Evolutionary conservation across 192 early-diverging fungal species (phyloP).

Genomic region (Coemansia pectinata): DNA sequence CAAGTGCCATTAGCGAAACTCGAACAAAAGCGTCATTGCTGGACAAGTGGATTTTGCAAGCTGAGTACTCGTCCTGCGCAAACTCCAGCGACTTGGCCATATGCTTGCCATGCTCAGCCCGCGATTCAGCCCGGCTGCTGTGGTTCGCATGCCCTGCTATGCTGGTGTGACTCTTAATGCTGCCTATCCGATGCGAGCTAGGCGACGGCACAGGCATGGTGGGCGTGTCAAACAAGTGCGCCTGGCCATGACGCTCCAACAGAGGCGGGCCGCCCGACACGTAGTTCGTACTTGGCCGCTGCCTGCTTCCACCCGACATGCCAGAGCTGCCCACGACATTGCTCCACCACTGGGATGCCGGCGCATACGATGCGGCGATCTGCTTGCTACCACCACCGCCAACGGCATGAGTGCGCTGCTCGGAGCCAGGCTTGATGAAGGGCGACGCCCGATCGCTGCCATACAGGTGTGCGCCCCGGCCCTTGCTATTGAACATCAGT

Average conservation of each 20-base stretch:
- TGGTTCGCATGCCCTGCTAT: not conserved
- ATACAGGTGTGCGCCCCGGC: constrained; percentile 17
- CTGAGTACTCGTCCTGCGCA: constrained; percentile 40
- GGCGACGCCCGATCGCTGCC: not conserved
- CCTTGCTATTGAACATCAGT: constrained; percentile 20
- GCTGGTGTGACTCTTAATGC: not conserved
- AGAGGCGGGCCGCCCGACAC: not conserved
- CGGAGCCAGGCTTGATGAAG: not conserved
- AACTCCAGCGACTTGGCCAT: constrained; percentile 23
- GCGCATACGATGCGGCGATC: constrained; percentile 21
- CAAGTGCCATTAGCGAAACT: constrained; percentile 47
- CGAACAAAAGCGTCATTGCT: constrained; percentile 44
- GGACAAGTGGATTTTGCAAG: constrained; percentile 33
- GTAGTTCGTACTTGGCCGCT: not conserved
- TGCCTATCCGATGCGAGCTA: constrained; percentile 5
- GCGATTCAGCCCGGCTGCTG: not conserved
- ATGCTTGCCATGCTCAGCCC: not conserved
- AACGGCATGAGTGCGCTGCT: not conserved
- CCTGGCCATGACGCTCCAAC: not conserved
- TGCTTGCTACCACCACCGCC: constrained; percentile 9
- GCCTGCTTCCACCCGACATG: not conserved
- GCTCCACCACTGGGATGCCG: constrained; percentile 10
- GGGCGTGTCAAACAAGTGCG: not conserved
- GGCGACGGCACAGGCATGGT: not conserved
- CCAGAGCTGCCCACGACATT: not conserved